These are phyloP conservation scores for Silene uniflora DNA, from an alignment of 148 eudicot genomes.

Conservation along the genomic window DNA sequence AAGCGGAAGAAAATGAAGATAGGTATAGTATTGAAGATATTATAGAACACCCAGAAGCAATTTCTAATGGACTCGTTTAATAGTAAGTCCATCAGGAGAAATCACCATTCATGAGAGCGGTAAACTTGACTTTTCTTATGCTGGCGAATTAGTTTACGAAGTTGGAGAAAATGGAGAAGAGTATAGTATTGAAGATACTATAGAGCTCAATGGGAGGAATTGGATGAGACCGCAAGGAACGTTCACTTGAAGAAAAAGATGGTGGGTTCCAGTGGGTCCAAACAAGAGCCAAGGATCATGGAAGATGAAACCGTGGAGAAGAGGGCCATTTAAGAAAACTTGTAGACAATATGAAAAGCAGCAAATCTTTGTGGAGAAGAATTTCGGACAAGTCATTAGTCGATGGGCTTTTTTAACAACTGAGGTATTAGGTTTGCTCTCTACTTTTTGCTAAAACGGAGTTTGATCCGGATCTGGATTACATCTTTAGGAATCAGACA, in stretches of 20 bases:
- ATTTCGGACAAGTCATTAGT: background rate
- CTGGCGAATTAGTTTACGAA: background rate
- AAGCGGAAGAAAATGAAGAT: no score
- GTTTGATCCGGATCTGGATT: no score
- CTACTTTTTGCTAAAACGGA: no score
- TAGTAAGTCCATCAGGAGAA: constrained; percentile 22
- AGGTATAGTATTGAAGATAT: no score
- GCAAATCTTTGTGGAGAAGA: constrained; percentile 8
- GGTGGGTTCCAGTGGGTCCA: background rate
- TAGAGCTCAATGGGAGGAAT: no score
- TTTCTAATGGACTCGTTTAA: background rate
- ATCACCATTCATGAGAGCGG: background rate
- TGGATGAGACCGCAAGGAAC: no score
- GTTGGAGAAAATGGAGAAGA: background rate
- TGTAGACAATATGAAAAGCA: background rate
- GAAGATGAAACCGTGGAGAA: background rate
- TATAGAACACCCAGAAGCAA: constrained; percentile 15
- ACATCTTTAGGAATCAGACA: no score
- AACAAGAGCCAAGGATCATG: background rate
- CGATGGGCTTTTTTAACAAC: constrained; percentile 5
- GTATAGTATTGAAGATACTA: background rate
- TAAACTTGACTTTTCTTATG: background rate
- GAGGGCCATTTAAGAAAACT: background rate
- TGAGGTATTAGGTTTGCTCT: background rate
- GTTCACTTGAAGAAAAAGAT: background rate